Percentiles rank a stretch among this genome's conserved stretches.
Evolutionary conservation across 305 asterid species (phyloP).

Genomic region (Fraxinus baroniana): DNA sequence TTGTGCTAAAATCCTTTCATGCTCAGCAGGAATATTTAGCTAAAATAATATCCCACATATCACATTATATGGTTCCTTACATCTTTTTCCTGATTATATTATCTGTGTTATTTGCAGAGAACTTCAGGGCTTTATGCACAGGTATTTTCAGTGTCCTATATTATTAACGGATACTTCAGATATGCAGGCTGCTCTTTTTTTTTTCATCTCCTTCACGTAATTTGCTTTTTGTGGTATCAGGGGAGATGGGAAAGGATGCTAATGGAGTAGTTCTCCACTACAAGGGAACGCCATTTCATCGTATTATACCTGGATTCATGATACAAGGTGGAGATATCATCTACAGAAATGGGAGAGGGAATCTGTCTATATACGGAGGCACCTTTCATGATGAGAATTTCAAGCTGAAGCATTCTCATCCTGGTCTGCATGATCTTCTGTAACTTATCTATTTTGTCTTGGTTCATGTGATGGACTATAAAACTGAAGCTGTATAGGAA

Average conservation of each 20-base stretch:
- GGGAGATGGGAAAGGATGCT: conserved; percentile 72
- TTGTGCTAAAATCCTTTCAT: conserved; percentile 15
- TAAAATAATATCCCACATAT: not conserved
- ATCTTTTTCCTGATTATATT: conserved; percentile 15
- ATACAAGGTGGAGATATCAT: conserved; percentile 90
- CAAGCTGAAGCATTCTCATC: conserved; percentile 72
- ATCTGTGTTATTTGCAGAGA: conserved; percentile 54
- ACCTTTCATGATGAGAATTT: conserved; percentile 82
- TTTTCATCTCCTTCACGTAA: conserved; percentile 2
- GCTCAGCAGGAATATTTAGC: not conserved
- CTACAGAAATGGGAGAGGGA: conserved; percentile 70
- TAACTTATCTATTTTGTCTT: not conserved
- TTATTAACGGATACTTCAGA: not conserved
- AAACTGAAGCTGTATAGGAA: not conserved
- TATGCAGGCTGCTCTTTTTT: not conserved
- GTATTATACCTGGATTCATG: conserved; percentile 92
- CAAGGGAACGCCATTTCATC: conserved; percentile 83
- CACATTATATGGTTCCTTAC: not conserved
- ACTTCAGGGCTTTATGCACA: conserved; percentile 89
- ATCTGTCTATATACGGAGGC: conserved; percentile 72
- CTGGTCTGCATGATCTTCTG: conserved; percentile 43
- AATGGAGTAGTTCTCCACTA: conserved; percentile 69
- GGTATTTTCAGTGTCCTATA: conserved; percentile 41
- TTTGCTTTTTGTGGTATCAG: conserved; percentile 39
- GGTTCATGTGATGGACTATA: not conserved